These are phyloP conservation scores for Penicillium nucicola DNA, from an alignment of 495 filamentous ascomycete species.

Conservation along the genomic window DNA sequence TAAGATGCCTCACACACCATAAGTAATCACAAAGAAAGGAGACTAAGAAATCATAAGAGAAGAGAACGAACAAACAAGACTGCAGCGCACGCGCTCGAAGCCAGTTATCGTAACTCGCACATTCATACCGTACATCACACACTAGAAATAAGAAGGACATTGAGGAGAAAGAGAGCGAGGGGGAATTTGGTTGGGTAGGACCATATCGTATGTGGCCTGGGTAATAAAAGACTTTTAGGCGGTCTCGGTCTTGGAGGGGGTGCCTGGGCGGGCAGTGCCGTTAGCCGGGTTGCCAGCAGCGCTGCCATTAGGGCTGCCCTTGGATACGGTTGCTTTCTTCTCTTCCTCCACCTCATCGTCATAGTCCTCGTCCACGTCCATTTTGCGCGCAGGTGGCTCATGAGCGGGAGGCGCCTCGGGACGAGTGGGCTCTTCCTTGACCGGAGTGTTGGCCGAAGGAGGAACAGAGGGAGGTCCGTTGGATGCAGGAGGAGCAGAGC, in stretches of 20 bases:
- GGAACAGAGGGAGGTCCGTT: conserved; percentile 59
- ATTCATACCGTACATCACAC: conserved; percentile 32
- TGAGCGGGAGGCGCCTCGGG: conserved; percentile 57
- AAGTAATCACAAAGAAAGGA: conserved; percentile 25
- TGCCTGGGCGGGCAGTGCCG: conserved; percentile 27
- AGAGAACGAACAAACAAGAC: conserved; percentile 24
- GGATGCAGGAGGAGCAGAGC: conserved; percentile 49
- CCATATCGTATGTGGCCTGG: conserved; percentile 2
- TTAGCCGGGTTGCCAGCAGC: conserved; percentile 29
- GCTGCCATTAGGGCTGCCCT: conserved; percentile 44
- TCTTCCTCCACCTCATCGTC: conserved; percentile 86
- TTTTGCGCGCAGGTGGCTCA: conserved; percentile 86
- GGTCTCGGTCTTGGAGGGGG: conserved; percentile 35
- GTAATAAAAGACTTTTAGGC: conserved; percentile 21
- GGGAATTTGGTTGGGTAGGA: neutral
- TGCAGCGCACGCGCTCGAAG: conserved; percentile 13
- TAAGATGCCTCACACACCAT: conserved; percentile 20
- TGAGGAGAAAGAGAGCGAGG: conserved; percentile 9
- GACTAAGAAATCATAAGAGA: conserved; percentile 25
- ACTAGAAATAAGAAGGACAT: conserved; percentile 15
- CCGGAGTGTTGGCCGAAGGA: conserved; percentile 37
- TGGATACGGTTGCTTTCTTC: conserved; percentile 52
- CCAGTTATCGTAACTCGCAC: conserved; percentile 14
- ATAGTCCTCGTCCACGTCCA: conserved; percentile 97
- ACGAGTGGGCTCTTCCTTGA: conserved; percentile 45